Base-by-base conservation (phyloP, 108 stramenopile genomes). In the Parmales sp. region DNA sequence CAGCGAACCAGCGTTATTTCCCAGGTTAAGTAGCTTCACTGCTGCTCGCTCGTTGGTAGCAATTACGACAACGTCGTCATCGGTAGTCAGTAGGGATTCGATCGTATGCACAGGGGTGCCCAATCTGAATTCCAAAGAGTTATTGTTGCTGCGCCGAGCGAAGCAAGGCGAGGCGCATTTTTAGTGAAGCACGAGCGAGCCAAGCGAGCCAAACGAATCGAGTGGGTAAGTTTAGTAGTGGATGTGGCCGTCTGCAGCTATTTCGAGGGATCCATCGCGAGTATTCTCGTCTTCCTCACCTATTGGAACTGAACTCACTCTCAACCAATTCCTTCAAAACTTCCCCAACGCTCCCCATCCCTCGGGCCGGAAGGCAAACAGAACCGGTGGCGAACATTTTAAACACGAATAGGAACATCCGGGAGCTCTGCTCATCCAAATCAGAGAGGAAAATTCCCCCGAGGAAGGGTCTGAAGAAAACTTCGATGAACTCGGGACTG, bases 401-500 rank as follows among this genome's bases (percentile, higher is more conserved):
- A 68, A 92, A 83, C 0, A 92, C 75, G 67, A 90, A 92, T 64
- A 83, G 82, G 75, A 92, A 88, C 91, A 92, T 92, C 11, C 86
- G 72, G 13, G 86, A 88, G 6, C 83, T 84, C 72, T 90, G 87
- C 50, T 86, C 65, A 7, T 77, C 66, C 26, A 92, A 73, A 1
- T 84, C 78, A 1, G 85, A 73, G 25, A 92, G 73, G 65, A 86
- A 92, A 28, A 92, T 87, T 0, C 91, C 91, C 74, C 87, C 86
- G 50, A 92, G 64, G 71, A 92, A 92, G 18, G 91, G 91, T 29
- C 71, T 78, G 74, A 87, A 82, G 75, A 92, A 92, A 23, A 70
- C 67, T 8, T 72, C 51, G 4, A 90, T 82, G 64, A 92, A 85
- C 31, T 80, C 76, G 19, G 84, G 83, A 18, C 82, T 83, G 66